Evolutionary conservation across 2,329 filamentous ascomycete species (phyloP), one percentile per base, ranked within the genome.

Genomic region (Colletotrichum echinochloae): DNA sequence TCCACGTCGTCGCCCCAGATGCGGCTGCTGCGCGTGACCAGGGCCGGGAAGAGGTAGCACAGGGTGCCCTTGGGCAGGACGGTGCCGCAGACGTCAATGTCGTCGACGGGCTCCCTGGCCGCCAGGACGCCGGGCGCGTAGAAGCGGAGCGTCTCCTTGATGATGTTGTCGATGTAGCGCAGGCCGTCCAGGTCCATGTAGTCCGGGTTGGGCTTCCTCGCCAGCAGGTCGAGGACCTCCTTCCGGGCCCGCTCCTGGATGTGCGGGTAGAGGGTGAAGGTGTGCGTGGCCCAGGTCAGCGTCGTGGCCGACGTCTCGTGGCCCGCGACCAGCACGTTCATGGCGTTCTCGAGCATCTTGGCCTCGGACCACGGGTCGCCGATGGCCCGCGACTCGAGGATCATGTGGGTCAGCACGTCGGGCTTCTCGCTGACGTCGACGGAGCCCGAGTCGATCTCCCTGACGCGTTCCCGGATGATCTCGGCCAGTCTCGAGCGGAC

Each of bases 301-400:
- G 81, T 75, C 0, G 78, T 77, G 2, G 83, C 82, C 1, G 82
- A 84, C 0, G 83, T 84, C 66, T 85, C 83, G 56, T 85, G 83
- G 0, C 83, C 83, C 18, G 83, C 80, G 1, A 82, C 78, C 41
- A 84, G 75, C 71, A 84, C 81, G 9, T 83, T 85, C 74, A 85
- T 78, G 30, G 83, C 71, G 74, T 84, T 77, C 46, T 78, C 79
- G n/a, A 81, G 76, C 5, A 83, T 74, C 54, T 82, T 77, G 65
- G 80, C 75, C 20, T 66, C 67, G 39, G 60, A 60, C 72, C 69
- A 73, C 16, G 64, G 1, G 64, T 74, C 9, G 60, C 72, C 51
- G 74, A 73, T n/a, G 72, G 65, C 0, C 35, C 62, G 74, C 44
- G 78, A 78, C 1, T 80, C 76, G 39, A 78, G 72, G 6, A 83